A percentile compares a stretch with the other conserved stretches of the same genome.
Evolutionary conservation across 1,284 basidiomycete species (phyloP).

Genomic region (Microbotryum silenes-acaulis): DNA sequence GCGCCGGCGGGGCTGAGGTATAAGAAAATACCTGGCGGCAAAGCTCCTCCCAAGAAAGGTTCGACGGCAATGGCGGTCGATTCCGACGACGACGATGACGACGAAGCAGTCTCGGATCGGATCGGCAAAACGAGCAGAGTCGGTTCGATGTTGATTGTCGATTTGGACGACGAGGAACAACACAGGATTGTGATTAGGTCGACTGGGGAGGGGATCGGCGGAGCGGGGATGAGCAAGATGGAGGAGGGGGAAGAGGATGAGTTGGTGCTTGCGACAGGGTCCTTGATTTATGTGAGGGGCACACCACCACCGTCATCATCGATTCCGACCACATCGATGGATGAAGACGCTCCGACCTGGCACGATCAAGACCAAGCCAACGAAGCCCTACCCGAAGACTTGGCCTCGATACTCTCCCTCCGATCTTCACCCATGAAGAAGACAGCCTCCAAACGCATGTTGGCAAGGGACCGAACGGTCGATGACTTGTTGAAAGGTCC

Average conservation of each 20-base stretch:
- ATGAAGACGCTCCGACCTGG: not conserved
- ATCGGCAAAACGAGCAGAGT: not conserved
- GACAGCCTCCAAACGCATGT: not conserved
- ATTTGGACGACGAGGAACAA: not conserved
- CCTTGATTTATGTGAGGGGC: constrained; percentile 8
- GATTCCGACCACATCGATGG: not conserved
- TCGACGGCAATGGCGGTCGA: constrained; percentile 10
- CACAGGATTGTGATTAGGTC: not conserved
- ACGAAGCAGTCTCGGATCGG: not conserved
- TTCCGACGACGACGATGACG: not conserved
- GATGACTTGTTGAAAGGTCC: constrained; percentile 15
- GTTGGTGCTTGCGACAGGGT: constrained; percentile 1
- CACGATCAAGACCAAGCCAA: not conserved
- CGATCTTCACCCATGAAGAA: constrained; percentile 19
- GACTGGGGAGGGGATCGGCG: not conserved
- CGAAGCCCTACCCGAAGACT: constrained; percentile 12
- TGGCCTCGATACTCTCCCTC: constrained; percentile 22
- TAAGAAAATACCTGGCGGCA: not conserved
- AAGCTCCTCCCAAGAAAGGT: not conserved
- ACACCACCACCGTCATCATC: not conserved
- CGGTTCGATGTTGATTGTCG: not conserved
- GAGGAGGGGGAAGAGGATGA: constrained; percentile 1
- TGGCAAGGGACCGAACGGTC: constrained; percentile 16
- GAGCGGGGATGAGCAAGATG: not conserved
- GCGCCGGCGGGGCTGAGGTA: not conserved